A percentile compares a stretch with the other conserved stretches of the same genome.
phyloP scores from a whole-genome alignment of 2,329 filamentous ascomycete genomes.

The Massarina eburnea region DNA sequence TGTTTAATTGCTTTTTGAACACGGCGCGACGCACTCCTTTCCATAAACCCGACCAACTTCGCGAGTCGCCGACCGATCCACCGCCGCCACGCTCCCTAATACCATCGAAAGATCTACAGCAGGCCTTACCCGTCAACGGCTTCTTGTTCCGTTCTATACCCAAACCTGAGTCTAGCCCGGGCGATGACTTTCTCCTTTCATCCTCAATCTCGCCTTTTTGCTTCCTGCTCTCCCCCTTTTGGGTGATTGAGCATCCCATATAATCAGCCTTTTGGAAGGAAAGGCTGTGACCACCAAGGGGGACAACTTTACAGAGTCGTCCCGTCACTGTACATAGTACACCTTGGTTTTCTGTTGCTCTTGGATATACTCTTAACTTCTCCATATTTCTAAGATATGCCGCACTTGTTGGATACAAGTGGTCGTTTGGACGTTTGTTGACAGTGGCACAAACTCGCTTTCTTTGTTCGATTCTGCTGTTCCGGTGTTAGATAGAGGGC shows the following conservation, averaged over 20 bases:
- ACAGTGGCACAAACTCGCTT: constrained; percentile 3
- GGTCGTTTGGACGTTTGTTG: constrained; percentile 4
- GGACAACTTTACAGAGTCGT: neutral
- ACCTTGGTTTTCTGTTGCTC: neutral
- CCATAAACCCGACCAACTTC: constrained; percentile 2
- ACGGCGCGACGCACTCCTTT: constrained; percentile 18
- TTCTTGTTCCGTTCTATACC: constrained; percentile 24
- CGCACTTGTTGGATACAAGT: constrained; percentile 8
- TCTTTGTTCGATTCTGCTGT: constrained; percentile 3
- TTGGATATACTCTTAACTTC: constrained; percentile 3
- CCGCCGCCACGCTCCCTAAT: constrained; percentile 3
- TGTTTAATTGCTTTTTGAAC: constrained; percentile 31
- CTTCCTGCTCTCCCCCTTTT: constrained; percentile 8
- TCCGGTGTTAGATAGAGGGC: neutral
- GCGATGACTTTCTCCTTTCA: constrained; percentile 4
- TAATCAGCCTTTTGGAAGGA: constrained; percentile 2
- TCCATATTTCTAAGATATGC: constrained; percentile 18
- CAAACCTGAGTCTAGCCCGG: constrained; percentile 2
- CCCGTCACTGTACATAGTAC: constrained; percentile 1
- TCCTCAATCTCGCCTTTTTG: neutral
- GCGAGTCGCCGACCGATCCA: constrained; percentile 8
- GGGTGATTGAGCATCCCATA: constrained; percentile 5
- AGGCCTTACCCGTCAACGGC: constrained; percentile 8
- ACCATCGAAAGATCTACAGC: constrained; percentile 2
- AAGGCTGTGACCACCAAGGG: neutral